Evolutionary conservation across 371 early-diverging fungal genomes (phyloP).

Genomic region (Thermomucor indicae-seudaticae): DNA sequence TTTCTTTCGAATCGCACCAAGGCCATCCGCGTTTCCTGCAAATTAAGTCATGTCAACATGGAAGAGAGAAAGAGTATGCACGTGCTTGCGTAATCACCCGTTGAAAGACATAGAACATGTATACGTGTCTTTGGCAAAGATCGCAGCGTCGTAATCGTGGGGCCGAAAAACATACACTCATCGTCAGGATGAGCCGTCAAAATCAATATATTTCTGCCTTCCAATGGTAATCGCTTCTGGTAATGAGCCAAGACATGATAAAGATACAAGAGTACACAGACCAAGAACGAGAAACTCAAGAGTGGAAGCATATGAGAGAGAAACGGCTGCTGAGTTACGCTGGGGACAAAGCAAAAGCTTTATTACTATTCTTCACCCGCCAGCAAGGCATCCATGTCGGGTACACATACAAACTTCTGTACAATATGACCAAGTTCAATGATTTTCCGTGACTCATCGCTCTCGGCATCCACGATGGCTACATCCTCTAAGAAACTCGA

Average conservation of each 20-base stretch:
- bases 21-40: slow-evolving; percentile 73
- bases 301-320: background rate
- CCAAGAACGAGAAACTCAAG: slow-evolving; percentile 6
- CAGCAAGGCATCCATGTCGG: slow-evolving; percentile 57
- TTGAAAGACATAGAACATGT: slow-evolving; percentile 82
- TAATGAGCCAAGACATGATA: slow-evolving; percentile 17
- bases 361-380: slow-evolving; percentile 16
- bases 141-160: slow-evolving; percentile 58
- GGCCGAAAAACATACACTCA: slow-evolving; percentile 99
- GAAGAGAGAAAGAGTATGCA: background rate
- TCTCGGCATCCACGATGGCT: slow-evolving; percentile 54
- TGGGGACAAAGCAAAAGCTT: no score
- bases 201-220: slow-evolving; percentile 55
- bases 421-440: slow-evolving; percentile 63
- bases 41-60: background rate
- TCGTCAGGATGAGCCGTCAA: slow-evolving; percentile 99
- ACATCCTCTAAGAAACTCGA: slow-evolving; percentile 59
- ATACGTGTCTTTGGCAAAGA: slow-evolving; percentile 42
- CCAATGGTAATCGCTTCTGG: slow-evolving; percentile 3
- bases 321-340: background rate
- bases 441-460: slow-evolving; percentile 41
- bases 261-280: slow-evolving; percentile 9
- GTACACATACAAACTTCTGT: slow-evolving; percentile 62
- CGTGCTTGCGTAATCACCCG: slow-evolving; percentile 44
- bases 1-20: slow-evolving; percentile 73